Conservation (phyloP, 2,329 filamentous ascomycete genomes). For the Aspergillus unguis region DNA sequence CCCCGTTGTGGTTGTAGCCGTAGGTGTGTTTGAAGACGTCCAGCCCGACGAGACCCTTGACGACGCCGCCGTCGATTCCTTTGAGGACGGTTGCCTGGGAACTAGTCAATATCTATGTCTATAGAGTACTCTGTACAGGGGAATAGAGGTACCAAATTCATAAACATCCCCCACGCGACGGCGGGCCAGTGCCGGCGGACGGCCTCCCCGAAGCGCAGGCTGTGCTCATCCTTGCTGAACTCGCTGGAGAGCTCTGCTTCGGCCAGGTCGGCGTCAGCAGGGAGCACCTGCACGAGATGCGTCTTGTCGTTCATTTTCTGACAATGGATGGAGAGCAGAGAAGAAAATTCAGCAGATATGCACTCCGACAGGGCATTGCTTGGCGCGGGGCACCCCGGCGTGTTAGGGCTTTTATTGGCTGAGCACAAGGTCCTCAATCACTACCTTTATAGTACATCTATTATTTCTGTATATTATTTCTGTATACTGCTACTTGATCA, state of each 20-base stretch:
- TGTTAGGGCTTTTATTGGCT: too few relatives aligned
- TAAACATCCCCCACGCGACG: slow-evolving; percentile 26
- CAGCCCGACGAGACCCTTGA: slow-evolving; percentile 26
- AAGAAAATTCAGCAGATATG: background rate
- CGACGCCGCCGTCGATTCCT: slow-evolving; percentile 23
- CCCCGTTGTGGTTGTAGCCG: slow-evolving; percentile 25
- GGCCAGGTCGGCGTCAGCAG: slow-evolving; percentile 6
- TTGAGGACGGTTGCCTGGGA: slow-evolving; percentile 17
- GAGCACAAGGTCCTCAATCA: too few relatives aligned
- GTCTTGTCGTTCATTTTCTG: slow-evolving; percentile 9
- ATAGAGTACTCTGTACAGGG: background rate
- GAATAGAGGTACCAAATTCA: slow-evolving; percentile 23
- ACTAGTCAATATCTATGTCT: background rate
- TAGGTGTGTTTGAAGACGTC: slow-evolving; percentile 26
- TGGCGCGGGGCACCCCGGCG: too few relatives aligned
- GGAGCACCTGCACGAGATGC: slow-evolving; percentile 19
- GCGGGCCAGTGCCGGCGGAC: slow-evolving; percentile 25
- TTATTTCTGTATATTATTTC: too few relatives aligned
- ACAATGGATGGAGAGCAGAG: background rate
- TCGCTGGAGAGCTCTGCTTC: slow-evolving; percentile 22
- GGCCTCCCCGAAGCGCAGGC: slow-evolving; percentile 23
- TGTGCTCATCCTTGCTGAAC: slow-evolving; percentile 25
- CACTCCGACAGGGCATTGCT: too few relatives aligned
- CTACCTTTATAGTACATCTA: too few relatives aligned
- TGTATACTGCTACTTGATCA: too few relatives aligned